These are phyloP conservation scores for Trametes sanguinea DNA, from an alignment of 768 basidiomycete genomes.

Conservation along the genomic window DNA sequence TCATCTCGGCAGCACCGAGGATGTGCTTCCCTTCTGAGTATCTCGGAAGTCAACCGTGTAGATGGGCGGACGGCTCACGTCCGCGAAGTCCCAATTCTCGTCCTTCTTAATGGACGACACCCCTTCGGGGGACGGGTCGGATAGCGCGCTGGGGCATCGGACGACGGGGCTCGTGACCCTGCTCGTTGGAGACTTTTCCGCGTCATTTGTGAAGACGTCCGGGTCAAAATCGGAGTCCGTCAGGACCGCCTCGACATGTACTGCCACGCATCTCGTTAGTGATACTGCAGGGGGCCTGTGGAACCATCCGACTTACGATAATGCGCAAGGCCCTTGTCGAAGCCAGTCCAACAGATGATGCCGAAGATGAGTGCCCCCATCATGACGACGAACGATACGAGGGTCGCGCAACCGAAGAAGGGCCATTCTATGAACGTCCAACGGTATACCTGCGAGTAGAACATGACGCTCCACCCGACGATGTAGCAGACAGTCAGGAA, in stretches of 20 bases:
- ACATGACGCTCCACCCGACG: constrained; percentile 28
- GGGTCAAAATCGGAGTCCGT: constrained; percentile 31
- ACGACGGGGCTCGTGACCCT: constrained; percentile 1
- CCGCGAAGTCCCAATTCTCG: constrained; percentile 27
- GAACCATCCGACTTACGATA: constrained; percentile 45
- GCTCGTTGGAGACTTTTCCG: constrained; percentile 8
- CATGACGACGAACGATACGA: constrained; percentile 41
- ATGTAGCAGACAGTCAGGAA: constrained; percentile 41
- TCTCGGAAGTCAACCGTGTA: constrained; percentile 25
- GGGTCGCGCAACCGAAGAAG: constrained; percentile 48
- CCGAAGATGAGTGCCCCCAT: constrained; percentile 46
- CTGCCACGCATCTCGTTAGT: neutral
- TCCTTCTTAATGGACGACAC: constrained; percentile 23
- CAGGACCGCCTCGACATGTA: constrained; percentile 27
- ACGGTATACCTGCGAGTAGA: constrained; percentile 32
- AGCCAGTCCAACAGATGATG: constrained; percentile 51
- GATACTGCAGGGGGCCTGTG: neutral
- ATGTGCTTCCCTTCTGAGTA: neutral
- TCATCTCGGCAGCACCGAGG: neutral
- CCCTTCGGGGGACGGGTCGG: constrained; percentile 9
- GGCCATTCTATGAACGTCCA: constrained; percentile 46
- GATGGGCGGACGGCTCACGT: constrained; percentile 25
- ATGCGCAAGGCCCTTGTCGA: constrained; percentile 54
- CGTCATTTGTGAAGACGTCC: constrained; percentile 28
- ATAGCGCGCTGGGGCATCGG: constrained; percentile 17